Conservation (phyloP, 129 eudicot genomes). For the Erigeron canadensis region DNA sequence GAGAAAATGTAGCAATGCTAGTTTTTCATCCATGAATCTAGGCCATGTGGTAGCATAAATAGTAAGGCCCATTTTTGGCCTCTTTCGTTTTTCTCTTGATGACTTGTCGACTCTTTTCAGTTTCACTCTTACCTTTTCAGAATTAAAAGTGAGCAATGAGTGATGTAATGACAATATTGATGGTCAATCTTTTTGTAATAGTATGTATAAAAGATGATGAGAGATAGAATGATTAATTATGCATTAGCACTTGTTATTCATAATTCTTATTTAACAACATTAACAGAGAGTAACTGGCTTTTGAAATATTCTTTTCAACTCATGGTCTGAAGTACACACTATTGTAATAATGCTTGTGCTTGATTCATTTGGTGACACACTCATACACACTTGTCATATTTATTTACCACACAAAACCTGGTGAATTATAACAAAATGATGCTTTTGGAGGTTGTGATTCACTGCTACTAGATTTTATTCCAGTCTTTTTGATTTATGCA, state of each 20-base stretch:
- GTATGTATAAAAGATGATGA: not conserved
- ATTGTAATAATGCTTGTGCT: not conserved
- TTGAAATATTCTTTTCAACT: not conserved
- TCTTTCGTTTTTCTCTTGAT: conserved; percentile 4
- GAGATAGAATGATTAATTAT: not conserved
- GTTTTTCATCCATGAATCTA: conserved; percentile 4
- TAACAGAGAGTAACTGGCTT: not conserved
- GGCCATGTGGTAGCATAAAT: not conserved
- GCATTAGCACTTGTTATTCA: not conserved
- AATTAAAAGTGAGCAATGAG: not conserved
- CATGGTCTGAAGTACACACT: conserved; percentile 8
- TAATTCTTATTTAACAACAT: not conserved
- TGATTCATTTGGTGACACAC: conserved; percentile 3
- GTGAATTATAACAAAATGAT: not conserved
- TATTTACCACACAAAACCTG: conserved; percentile 3
- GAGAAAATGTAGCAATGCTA: not conserved
- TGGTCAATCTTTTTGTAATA: not conserved
- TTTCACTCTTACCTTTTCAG: not conserved
- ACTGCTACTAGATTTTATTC: conserved; percentile 4
- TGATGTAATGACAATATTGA: not conserved
- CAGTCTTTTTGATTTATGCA: conserved; percentile 1
- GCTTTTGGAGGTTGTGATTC: not conserved
- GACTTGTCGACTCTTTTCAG: conserved; percentile 1
- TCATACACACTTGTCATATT: conserved; percentile 4
- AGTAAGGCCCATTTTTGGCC: not conserved